Conservation (phyloP, 805 yeast species). For the Candida montana region DNA sequence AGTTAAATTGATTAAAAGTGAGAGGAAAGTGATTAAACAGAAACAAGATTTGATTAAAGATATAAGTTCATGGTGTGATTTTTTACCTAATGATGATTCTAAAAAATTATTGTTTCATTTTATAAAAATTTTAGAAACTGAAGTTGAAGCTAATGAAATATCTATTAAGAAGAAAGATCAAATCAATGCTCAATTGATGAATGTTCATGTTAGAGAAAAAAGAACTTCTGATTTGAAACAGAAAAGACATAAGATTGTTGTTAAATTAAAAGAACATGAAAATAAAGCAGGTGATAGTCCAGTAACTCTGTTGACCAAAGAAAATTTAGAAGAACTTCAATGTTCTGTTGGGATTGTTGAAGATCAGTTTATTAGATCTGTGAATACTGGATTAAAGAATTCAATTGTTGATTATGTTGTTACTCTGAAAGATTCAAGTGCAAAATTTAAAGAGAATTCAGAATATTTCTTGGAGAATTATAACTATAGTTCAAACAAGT, state of each 20-base stretch:
- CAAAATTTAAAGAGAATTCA: constrained; percentile 15
- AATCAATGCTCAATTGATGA: constrained; percentile 37
- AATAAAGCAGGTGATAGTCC: constrained; percentile 43
- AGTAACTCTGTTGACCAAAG: constrained; percentile 38
- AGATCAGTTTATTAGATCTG: constrained; percentile 44
- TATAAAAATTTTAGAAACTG: constrained; percentile 33
- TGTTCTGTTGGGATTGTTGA: constrained; percentile 48
- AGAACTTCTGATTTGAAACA: constrained; percentile 36
- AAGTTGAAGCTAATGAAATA: constrained; percentile 32
- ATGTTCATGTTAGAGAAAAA: constrained; percentile 45
- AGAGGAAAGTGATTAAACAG: constrained; percentile 32
- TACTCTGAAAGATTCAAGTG: constrained; percentile 15
- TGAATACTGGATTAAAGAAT: constrained; percentile 39
- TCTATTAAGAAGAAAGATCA: constrained; percentile 38
- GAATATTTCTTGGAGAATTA: constrained; percentile 19
- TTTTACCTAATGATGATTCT: constrained; percentile 35
- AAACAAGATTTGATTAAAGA: constrained; percentile 37
- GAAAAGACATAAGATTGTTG: constrained; percentile 33
- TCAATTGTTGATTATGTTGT: constrained; percentile 40
- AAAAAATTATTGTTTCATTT: constrained; percentile 36
- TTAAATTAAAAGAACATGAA: constrained; percentile 37
- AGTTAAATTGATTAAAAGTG: constrained; percentile 33
- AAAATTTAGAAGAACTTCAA: constrained; percentile 46
- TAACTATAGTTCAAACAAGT: constrained; percentile 7
- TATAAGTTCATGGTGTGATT: constrained; percentile 36